Conservation (phyloP, 345 rosid species). For the Fremontodendron californicum region DNA sequence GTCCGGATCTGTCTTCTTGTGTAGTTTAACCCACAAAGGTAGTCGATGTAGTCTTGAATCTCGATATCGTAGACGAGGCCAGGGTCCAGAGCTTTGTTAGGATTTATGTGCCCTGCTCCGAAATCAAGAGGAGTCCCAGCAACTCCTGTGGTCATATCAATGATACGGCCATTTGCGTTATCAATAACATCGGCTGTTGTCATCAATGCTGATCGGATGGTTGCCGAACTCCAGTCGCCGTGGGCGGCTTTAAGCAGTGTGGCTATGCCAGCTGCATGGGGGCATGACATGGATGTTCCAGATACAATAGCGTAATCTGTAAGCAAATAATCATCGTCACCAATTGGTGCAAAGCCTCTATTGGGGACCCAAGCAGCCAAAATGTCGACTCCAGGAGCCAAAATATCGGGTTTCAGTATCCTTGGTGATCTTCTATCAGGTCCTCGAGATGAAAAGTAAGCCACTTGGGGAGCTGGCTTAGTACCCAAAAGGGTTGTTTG, state of each 20-base stretch:
- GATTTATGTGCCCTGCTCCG: conserved; percentile 14
- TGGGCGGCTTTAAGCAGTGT: conserved; percentile 35
- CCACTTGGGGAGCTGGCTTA: conserved; percentile 42
- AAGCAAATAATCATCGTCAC: conserved; percentile 26
- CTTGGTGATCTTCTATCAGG: conserved; percentile 38
- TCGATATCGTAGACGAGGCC: background rate
- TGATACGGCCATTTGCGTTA: conserved; percentile 18
- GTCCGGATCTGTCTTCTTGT: conserved; percentile 32
- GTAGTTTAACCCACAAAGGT: conserved; percentile 5
- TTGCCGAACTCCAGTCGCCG: conserved; percentile 37
- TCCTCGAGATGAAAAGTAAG: conserved; percentile 40
- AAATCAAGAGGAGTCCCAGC: conserved; percentile 41
- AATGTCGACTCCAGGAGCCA: conserved; percentile 46
- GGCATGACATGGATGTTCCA: conserved; percentile 50
- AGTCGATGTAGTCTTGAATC: conserved; percentile 6
- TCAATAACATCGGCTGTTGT: conserved; percentile 33
- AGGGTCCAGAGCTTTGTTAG: conserved; percentile 10
- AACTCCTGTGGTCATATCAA: conserved; percentile 28
- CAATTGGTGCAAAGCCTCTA: conserved; percentile 24
- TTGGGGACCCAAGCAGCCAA: conserved; percentile 43
- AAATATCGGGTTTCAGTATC: conserved; percentile 44
- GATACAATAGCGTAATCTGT: conserved; percentile 32
- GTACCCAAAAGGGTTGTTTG: conserved; percentile 25
- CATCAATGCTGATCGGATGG: conserved; percentile 54
- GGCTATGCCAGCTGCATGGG: conserved; percentile 40